phyloP scores from a whole-genome alignment of 2,329 filamentous ascomycete species.

The Clonostachys chloroleuca region DNA sequence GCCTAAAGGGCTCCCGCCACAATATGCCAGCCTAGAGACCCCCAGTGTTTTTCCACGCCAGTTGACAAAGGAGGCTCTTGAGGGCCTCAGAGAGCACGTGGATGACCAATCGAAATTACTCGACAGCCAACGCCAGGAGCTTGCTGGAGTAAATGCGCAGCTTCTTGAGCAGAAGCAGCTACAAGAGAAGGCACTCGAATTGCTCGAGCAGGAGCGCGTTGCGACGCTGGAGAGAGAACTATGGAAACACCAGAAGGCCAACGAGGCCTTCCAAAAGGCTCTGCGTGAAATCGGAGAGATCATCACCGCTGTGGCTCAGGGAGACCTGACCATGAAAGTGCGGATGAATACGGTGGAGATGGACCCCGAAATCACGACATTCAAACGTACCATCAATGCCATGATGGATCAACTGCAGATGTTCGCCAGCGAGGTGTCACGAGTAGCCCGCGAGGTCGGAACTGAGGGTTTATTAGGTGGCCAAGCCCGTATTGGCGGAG shows the following conservation, averaged over 20 bases:
- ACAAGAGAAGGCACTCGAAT: conserved; percentile 76
- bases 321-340: conserved; percentile 95
- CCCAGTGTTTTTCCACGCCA: conserved; percentile 33
- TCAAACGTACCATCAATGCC: conserved; percentile 97
- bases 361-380: conserved; percentile 96
- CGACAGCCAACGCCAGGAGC: conserved; percentile 79
- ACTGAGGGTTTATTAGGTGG: conserved; percentile 93
- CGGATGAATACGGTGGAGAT: conserved; percentile 94
- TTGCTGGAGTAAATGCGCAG: conserved; percentile 80
- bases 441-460: conserved; percentile 90
- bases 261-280: conserved; percentile 97
- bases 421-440: conserved; percentile 93
- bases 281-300: conserved; percentile 95
- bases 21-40: conserved; percentile 33
- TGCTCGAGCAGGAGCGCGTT: conserved; percentile 83
- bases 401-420: conserved; percentile 99
- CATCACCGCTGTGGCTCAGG: conserved; percentile 90
- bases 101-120: conserved; percentile 92
- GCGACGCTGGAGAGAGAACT: conserved; percentile 87
- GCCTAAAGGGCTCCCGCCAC: conserved; percentile 28
- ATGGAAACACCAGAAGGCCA: conserved; percentile 96
- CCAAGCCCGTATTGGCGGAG: conserved; percentile 88
- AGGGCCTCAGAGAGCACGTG: conserved; percentile 83
- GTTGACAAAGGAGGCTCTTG: conserved; percentile 77
- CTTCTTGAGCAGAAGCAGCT: conserved; percentile 81